A percentile compares a stretch with the other conserved stretches of the same genome.
These are phyloP conservation scores for Pleurotus tuber-regium DNA, from an alignment of 768 basidiomycete species.

Conservation along the genomic window DNA sequence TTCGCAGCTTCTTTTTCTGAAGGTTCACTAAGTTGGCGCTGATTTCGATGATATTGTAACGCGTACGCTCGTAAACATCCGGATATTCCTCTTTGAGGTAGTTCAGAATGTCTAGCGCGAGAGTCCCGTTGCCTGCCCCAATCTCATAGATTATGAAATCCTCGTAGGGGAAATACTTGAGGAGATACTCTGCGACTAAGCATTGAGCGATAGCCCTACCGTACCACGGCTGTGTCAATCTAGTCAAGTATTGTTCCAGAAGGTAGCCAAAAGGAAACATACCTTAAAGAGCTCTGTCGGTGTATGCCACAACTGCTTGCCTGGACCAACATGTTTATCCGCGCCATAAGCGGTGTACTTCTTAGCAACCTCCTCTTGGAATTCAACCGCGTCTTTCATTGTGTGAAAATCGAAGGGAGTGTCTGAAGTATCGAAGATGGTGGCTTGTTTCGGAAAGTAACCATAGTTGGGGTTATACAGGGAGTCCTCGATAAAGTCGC, in stretches of 20 bases:
- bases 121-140: conserved; percentile 95
- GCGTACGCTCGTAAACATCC: conserved; percentile 90
- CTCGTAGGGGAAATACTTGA: conserved; percentile 95
- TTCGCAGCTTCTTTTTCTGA: conserved; percentile 66
- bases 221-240: conserved; percentile 76
- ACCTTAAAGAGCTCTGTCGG: conserved; percentile 98
- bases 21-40: conserved; percentile 71
- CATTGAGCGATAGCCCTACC: conserved; percentile 88
- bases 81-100: conserved; percentile 76
- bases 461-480: conserved; percentile 98
- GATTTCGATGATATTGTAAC: conserved; percentile 95
- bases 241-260: conserved; percentile 6
- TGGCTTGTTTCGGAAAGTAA: conserved; percentile 92
- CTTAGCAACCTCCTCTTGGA: conserved; percentile 76
- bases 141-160: conserved; percentile 97
- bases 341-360: conserved; percentile 73
- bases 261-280: conserved; percentile 16
- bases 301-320: conserved; percentile 96
- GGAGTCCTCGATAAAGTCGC: conserved; percentile 96
- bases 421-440: conserved; percentile 74
- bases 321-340: conserved; percentile 62
- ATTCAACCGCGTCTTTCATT: conserved; percentile 68
- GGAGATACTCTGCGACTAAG: conserved; percentile 86
- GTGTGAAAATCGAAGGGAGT: conserved; percentile 63
- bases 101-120: conserved; percentile 86